Percentiles rank a stretch among this genome's conserved stretches.
Conservation (phyloP, 2,329 filamentous ascomycete species). For the Fusarium nanum region DNA sequence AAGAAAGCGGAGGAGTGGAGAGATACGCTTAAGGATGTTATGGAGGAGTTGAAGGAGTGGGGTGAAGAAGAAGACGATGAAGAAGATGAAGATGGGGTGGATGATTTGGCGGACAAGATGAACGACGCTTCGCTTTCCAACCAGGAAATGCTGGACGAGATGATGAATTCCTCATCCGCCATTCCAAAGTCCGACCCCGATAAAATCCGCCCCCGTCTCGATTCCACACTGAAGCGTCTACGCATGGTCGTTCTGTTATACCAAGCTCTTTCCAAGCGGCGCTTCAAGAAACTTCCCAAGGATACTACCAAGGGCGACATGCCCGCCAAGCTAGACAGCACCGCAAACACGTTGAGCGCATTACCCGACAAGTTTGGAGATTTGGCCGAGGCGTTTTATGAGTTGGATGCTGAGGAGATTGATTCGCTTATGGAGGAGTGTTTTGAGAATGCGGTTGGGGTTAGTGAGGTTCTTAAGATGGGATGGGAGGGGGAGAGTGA, state of each 20-base stretch:
- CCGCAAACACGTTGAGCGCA: slow-evolving; percentile 65
- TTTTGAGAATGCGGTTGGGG: slow-evolving; percentile 68
- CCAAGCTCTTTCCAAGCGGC: slow-evolving; percentile 75
- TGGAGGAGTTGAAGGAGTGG: slow-evolving; percentile 91
- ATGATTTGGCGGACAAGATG: slow-evolving; percentile 53
- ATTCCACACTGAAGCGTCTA: slow-evolving; percentile 71
- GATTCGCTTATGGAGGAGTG: slow-evolving; percentile 69
- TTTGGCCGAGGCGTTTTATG: slow-evolving; percentile 78
- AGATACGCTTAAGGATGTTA: slow-evolving; percentile 82
- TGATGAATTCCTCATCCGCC: slow-evolving; percentile 71
- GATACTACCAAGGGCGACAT: slow-evolving; percentile 48
- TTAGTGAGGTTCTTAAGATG: slow-evolving; percentile 65
- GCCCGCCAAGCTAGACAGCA: slow-evolving; percentile 63
- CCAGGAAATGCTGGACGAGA: slow-evolving; percentile 72
- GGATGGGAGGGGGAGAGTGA: slow-evolving; percentile 76
- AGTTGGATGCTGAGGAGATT: slow-evolving; percentile 69
- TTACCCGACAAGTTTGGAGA: slow-evolving; percentile 78
- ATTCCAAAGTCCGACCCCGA: slow-evolving; percentile 74
- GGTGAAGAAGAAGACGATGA: slow-evolving; percentile 76
- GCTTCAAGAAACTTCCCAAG: slow-evolving; percentile 69
- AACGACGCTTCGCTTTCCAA: slow-evolving; percentile 52
- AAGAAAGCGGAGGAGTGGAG: slow-evolving; percentile 78
- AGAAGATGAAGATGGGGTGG: slow-evolving; percentile 61
- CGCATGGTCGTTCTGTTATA: slow-evolving; percentile 77
- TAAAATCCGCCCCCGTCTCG: slow-evolving; percentile 72